These are phyloP conservation scores for Irpex sp. DNA, from an alignment of 1,284 basidiomycete genomes.

Conservation along the genomic window DNA sequence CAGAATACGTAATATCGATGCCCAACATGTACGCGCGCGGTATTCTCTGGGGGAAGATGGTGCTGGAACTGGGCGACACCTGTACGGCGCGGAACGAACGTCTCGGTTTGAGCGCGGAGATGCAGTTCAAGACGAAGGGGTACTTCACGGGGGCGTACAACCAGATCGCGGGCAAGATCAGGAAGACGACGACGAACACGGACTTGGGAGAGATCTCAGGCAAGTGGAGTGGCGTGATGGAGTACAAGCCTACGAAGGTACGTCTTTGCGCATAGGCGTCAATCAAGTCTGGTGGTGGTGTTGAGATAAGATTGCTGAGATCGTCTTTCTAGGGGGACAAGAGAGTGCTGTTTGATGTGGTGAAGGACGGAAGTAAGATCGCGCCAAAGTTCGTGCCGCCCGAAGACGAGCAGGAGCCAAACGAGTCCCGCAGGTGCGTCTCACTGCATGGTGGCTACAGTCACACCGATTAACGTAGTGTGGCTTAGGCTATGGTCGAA, in stretches of 20 bases:
- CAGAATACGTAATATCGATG: constrained; percentile 88
- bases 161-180: constrained; percentile 80
- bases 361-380: constrained; percentile 66
- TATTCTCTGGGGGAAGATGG: constrained; percentile 98
- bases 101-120: constrained; percentile 73
- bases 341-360: constrained; percentile 83
- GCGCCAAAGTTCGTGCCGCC: constrained; percentile 83
- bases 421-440: constrained; percentile 81
- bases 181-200: constrained; percentile 41
- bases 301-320: not conserved
- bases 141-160: constrained; percentile 99
- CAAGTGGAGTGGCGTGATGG: constrained; percentile 91
- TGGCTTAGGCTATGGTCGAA: constrained; percentile 72
- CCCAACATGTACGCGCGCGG: constrained; percentile 98
- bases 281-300: not conserved
- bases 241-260: constrained; percentile 75
- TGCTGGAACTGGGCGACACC: constrained; percentile 92
- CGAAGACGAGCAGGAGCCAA: constrained; percentile 85
- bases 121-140: constrained; percentile 99
- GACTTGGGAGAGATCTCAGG: constrained; percentile 88
- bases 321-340: constrained; percentile 56
- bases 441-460: not conserved
- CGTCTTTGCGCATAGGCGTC: not conserved
- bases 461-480: no score
- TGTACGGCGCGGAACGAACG: constrained; percentile 84